Conservation (phyloP, 345 rosid genomes). For the Physaria fendleri region DNA sequence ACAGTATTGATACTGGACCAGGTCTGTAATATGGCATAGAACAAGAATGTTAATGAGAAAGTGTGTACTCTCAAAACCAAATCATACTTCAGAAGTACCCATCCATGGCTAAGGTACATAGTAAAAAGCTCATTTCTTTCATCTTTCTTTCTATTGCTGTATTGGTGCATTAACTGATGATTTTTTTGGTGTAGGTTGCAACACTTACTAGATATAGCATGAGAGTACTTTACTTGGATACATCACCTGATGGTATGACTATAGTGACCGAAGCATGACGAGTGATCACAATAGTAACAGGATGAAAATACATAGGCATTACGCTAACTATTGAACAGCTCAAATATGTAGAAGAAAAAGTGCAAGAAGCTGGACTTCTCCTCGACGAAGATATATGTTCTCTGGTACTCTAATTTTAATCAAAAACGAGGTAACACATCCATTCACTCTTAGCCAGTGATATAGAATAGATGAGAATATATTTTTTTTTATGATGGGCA, state of each 20-base stretch:
- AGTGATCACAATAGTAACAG: too few species aligned
- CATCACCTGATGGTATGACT: conserved; percentile 94
- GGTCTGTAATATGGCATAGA: conserved; percentile 97
- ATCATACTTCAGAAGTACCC: conserved; percentile 98
- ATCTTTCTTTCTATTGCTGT: too few species aligned
- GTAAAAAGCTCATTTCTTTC: background rate
- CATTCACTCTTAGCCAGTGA: too few species aligned
- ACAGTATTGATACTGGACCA: conserved; percentile 95
- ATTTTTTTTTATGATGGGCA: too few species aligned
- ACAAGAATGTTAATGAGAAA: conserved; percentile 91
- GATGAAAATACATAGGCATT: too few species aligned
- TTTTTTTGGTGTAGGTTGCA: conserved; percentile 47
- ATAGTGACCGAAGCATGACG: conserved; percentile 98
- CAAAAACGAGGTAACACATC: too few species aligned
- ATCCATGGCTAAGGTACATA: conserved; percentile 70
- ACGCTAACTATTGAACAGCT: too few species aligned
- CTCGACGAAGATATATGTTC: too few species aligned
- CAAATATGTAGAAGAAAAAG: too few species aligned
- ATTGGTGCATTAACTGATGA: background rate
- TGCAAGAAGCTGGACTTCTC: too few species aligned
- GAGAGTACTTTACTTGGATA: conserved; percentile 90
- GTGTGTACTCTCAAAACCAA: conserved; percentile 98
- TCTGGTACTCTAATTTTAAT: too few species aligned
- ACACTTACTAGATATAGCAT: conserved; percentile 86
- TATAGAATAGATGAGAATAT: too few species aligned